Evolutionary conservation across 768 basidiomycete species (phyloP), one percentile per base, ranked within the genome.

Genomic region (Leccinum imitatum): DNA sequence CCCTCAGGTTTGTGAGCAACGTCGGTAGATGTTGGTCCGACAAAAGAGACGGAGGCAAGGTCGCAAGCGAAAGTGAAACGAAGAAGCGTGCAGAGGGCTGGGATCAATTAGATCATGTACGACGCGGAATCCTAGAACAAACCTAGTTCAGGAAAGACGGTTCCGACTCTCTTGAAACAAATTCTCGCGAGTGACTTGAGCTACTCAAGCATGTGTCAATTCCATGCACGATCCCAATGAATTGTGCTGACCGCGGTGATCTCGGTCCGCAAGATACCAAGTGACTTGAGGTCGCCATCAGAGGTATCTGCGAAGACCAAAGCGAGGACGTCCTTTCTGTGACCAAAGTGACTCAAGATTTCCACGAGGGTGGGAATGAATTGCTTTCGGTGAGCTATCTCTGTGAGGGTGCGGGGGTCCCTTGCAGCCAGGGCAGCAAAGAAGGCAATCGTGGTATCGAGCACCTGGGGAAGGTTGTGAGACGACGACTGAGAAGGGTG

Each of bases 391-490:
- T 71, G 69, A 31, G 81, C 82, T 21, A 92, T 72, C 30, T 90
- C 87, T 4, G 73, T 60, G 10, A 90, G 72, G 14, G 84, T 83
- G 17, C 72, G 69, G 0, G 80, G 66, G 58, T 91, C 87, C 54
- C 84, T 82, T 3, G 90, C 79, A 5, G 87, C 80, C 5, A 93
- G 75, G 0, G 84, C 80, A 11, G 80, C 76, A 61, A 90, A 90
- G 62, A 88, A 82, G 0, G 80, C 73, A 5, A 91, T 72, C 35
- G 86, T 79, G 19, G 81, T 77, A 64, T 92, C 88, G 33, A 93
- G 71, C 23, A 91, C 77, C 87, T 90, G 59, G 51, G 44, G 4
- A 25, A 54, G 11, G n/a, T 51, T 44, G 3, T 14, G 15, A 59
- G 51, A 19, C 9, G 13, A 21, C n/a, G 11, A 19, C 41, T 25